Evolutionary conservation across 1,284 basidiomycete genomes (phyloP), one percentile per base, ranked within the genome.

Genomic region (Sporisorium scitamineum): DNA sequence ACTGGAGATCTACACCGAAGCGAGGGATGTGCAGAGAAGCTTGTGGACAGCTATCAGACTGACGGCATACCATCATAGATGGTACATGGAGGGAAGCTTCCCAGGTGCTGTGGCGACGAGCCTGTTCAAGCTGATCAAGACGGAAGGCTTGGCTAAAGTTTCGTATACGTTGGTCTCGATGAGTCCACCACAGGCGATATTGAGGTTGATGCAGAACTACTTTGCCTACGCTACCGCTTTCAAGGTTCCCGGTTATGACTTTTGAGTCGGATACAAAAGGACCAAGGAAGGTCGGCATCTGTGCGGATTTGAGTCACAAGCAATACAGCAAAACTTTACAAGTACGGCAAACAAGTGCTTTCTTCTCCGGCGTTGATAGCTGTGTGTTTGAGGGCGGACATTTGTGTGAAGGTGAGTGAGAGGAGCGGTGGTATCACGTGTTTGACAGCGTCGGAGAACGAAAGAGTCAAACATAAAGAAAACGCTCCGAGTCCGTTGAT

Each of bases 141-240:
- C 93, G n/a, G 95, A 98, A 79, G 97, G 97, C 0, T 92, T 95
- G 76, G 92, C 91, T 60, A 99, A 99, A 88, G 94, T 98, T 67
- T 90, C 92, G 56, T 97, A 95, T 85, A 96, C 95, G 11, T 87
- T 99, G 27, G 87, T 97, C 58, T 96, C 94, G 82, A 96, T 97
- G 93, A 73, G 79, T 26, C 83, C 84, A 5, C 83, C 78, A 1
- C 61, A 64, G 37, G 63, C 75, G 29, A 79, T 81, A 31, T 67
- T 80, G 31, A 56, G 67, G 41, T 61, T 83, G 52, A 81, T 71
- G 69, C 69, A 76, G 48, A 72, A 77, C 41, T 77, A 77, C 48
- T 73, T 77, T 59, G 75, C 75, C 2, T 77, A 77, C 53, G 75
- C 75, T 13, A 73, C 63, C 0, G 75, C 59, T 29, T 77, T 77